Percentiles rank a stretch among this genome's conserved stretches.
phyloP scores from a whole-genome alignment of 129 eudicot species.

The Flaveria linearis region DNA sequence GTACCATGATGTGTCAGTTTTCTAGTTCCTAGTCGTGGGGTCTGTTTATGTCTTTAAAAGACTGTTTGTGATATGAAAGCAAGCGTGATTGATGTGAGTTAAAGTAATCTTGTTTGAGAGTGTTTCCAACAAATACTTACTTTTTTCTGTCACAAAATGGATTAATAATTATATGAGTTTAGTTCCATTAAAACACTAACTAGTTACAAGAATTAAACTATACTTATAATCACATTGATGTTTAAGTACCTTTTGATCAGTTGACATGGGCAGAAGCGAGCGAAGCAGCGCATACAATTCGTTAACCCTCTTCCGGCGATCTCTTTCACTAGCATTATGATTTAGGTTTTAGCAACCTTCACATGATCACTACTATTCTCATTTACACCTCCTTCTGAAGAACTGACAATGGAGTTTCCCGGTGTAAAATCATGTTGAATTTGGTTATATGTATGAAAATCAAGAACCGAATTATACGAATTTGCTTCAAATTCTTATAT shows the following conservation, averaged over 20 bases:
- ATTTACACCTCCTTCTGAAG: constrained; percentile 17
- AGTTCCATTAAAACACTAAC: neutral
- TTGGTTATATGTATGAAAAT: constrained; percentile 13
- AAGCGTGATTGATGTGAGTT: no score
- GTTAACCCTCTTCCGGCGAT: constrained; percentile 35
- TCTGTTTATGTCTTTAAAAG: no score
- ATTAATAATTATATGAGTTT: neutral
- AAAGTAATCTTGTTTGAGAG: no score
- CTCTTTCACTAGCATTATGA: constrained; percentile 40
- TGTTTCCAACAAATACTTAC: no score
- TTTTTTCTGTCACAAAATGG: constrained; percentile 36
- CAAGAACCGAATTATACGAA: constrained; percentile 13
- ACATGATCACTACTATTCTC: neutral
- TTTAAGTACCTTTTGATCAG: constrained; percentile 22
- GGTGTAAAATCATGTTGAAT: constrained; percentile 24
- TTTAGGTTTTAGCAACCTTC: constrained; percentile 26
- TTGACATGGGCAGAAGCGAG: constrained; percentile 29
- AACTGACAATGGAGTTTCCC: constrained; percentile 15
- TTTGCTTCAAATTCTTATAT: constrained; percentile 14
- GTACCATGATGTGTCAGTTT: no score
- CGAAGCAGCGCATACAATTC: constrained; percentile 25
- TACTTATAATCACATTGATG: neutral
- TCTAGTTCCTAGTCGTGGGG: no score
- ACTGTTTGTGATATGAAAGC: no score
- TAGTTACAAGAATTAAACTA: neutral